Conservation (phyloP, 2,329 filamentous ascomycete species). For the Sclerotiophoma versabilis region DNA sequence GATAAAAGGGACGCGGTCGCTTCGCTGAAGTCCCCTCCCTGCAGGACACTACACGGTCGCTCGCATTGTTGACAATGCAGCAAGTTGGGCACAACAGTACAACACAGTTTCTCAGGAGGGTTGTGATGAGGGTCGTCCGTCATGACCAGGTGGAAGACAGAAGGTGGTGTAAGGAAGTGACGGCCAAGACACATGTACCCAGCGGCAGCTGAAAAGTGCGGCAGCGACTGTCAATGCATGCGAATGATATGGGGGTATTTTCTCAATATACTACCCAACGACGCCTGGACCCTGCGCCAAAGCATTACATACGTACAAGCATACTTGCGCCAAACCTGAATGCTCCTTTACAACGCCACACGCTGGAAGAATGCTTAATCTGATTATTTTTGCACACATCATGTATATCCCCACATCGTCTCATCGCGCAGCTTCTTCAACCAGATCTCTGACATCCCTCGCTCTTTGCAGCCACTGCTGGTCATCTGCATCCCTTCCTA, state of each 20-base stretch:
- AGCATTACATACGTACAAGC: slow-evolving; percentile 22
- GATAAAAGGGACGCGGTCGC: too few species aligned
- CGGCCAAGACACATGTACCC: too few species aligned
- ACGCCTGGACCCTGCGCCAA: neutral
- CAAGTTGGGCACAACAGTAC: too few species aligned
- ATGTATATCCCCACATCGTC: neutral
- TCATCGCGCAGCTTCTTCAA: slow-evolving; percentile 42
- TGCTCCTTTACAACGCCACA: slow-evolving; percentile 39
- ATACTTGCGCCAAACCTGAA: slow-evolving; percentile 28
- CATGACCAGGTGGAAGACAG: too few species aligned
- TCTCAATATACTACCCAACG: slow-evolving; percentile 12
- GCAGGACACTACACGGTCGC: too few species aligned
- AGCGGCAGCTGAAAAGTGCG: too few species aligned
- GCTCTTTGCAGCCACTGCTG: slow-evolving; percentile 42
- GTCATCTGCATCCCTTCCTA: slow-evolving; percentile 46
- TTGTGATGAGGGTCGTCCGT: too few species aligned
- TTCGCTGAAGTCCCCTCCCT: too few species aligned
- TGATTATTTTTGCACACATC: neutral
- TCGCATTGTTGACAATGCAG: too few species aligned
- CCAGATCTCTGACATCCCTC: slow-evolving; percentile 32
- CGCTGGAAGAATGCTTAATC: slow-evolving; percentile 32
- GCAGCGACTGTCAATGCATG: neutral
- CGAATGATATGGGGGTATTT: neutral
- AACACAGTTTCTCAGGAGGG: too few species aligned
- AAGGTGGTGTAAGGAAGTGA: too few species aligned